A percentile compares a stretch with the other conserved stretches of the same genome.
phyloP scores from a whole-genome alignment of 768 basidiomycete genomes.

The Saitozyma sp. region DNA sequence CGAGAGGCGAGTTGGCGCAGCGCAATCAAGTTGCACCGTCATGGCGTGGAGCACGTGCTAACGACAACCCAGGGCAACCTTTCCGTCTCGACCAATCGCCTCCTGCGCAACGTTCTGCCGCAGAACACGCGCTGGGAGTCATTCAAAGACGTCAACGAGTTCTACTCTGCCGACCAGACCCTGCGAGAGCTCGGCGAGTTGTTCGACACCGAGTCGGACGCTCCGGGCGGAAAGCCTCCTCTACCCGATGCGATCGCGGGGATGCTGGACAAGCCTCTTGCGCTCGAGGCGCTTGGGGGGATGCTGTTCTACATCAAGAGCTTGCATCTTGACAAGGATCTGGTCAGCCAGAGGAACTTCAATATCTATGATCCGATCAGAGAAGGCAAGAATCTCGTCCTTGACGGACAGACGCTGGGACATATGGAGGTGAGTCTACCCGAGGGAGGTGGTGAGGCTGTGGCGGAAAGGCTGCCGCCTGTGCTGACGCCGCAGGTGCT shows the following conservation, averaged over 20 bases:
- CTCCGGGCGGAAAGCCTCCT: slow-evolving; percentile 53
- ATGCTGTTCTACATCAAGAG: slow-evolving; percentile 91
- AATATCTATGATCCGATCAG: slow-evolving; percentile 96
- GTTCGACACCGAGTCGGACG: slow-evolving; percentile 34
- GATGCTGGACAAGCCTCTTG: slow-evolving; percentile 64
- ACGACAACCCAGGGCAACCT: slow-evolving; percentile 68
- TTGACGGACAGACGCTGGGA: slow-evolving; percentile 92
- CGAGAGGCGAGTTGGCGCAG: neutral
- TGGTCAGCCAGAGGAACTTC: slow-evolving; percentile 95
- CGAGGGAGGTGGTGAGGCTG: neutral
- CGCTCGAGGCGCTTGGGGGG: slow-evolving; percentile 82
- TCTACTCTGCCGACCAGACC: slow-evolving; percentile 58
- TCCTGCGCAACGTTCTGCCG: slow-evolving; percentile 78
- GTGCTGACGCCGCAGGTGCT: slow-evolving; percentile 61
- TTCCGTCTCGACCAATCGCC: slow-evolving; percentile 74
- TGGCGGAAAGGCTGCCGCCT: neutral
- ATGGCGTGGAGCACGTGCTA: too few species aligned
- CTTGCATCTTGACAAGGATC: slow-evolving; percentile 92
- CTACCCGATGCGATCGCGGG: slow-evolving; percentile 73
- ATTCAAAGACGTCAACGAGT: slow-evolving; percentile 73
- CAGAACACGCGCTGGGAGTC: slow-evolving; percentile 84
- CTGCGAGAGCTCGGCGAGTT: slow-evolving; percentile 32
- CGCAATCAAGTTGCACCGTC: slow-evolving; percentile 5
- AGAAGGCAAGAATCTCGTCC: slow-evolving; percentile 74
- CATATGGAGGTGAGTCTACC: slow-evolving; percentile 75